Evolutionary conservation across 192 early-diverging fungal genomes (phyloP), one percentile per base, ranked within the genome.

Genomic region (Rhizoclosmatium sp.): DNA sequence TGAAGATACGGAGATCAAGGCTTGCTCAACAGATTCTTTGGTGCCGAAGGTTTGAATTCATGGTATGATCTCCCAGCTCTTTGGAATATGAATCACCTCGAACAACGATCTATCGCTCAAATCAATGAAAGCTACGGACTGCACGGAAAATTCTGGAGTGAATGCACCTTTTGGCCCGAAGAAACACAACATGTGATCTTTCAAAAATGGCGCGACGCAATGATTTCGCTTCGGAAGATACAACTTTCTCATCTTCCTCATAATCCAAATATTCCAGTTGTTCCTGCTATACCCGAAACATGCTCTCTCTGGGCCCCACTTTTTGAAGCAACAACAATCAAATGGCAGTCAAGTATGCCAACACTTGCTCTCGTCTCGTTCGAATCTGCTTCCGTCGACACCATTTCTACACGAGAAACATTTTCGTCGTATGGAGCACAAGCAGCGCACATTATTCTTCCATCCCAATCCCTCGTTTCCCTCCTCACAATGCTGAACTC

Each of bases 271-370:
- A 54, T 54, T 14, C 19, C 59, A 19, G 10, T 72, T 9, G 71
- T 72, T 72, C 71, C 71, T 31, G 12, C 54, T 59, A 54, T 72
- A 42, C 71, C 71, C 10, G 58, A 59, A 19, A 59, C 21, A 19
- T 72, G 71, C 16, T 10, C 10, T 1, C 16, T 41, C 3, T 72
- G 71, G 71, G 51, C 19, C 21, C 23, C 9, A n/a, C 10, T 56
- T 9, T 56, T 56, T 56, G 42, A 19, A 54, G 44, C 49, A 9
- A 59, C 71, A 21, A 14, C 19, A 7, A 59, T 41, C 21, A n/a
- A 31, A 12, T 41, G 44, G n/a, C 10, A 14, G 10, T 9, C 71
- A 41, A 23, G 39, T 14, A 59, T 72, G 19, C 9, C 31, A 9
- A 59, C 21, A 1, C 23, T 72, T 12, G 71, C 31, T 12, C 23